A percentile compares a stretch with the other conserved stretches of the same genome.
Evolutionary conservation across 768 basidiomycete species (phyloP).

Genomic region (Collybia nuda): DNA sequence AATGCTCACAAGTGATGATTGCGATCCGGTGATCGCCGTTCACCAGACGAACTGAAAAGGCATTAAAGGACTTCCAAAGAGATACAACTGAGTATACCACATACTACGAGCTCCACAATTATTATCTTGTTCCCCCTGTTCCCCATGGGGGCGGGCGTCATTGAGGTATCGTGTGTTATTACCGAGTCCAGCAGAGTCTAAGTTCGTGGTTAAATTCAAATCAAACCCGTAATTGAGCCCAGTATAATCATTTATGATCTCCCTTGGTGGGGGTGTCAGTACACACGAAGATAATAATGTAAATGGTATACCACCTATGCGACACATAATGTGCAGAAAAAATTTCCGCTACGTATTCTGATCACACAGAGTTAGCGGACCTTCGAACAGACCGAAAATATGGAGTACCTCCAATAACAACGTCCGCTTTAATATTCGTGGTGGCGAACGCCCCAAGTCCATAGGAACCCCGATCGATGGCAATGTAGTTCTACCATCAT

Average conservation of each 20-base stretch:
- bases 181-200: slow-evolving; percentile 20
- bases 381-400: not conserved
- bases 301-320: slow-evolving; percentile 2
- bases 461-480: slow-evolving; percentile 29
- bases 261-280: not conserved
- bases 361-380: not conserved
- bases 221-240: slow-evolving; percentile 11
- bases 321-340: not conserved
- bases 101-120: slow-evolving; percentile 18
- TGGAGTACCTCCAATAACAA: slow-evolving; percentile 23
- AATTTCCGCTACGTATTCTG: slow-evolving; percentile 44
- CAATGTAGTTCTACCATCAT: not conserved
- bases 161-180: slow-evolving; percentile 25
- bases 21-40: slow-evolving; percentile 21
- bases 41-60: slow-evolving; percentile 9
- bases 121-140: slow-evolving; percentile 4
- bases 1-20: slow-evolving; percentile 15
- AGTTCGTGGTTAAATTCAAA: not conserved
- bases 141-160: slow-evolving; percentile 5
- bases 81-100: not conserved
- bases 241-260: slow-evolving; percentile 6
- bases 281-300: not conserved
- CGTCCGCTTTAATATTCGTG: slow-evolving; percentile 6
- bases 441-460: slow-evolving; percentile 51
- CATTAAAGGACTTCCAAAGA: not conserved